Conservation (phyloP, 805 yeast genomes). For the Ogataea zsoltii region DNA sequence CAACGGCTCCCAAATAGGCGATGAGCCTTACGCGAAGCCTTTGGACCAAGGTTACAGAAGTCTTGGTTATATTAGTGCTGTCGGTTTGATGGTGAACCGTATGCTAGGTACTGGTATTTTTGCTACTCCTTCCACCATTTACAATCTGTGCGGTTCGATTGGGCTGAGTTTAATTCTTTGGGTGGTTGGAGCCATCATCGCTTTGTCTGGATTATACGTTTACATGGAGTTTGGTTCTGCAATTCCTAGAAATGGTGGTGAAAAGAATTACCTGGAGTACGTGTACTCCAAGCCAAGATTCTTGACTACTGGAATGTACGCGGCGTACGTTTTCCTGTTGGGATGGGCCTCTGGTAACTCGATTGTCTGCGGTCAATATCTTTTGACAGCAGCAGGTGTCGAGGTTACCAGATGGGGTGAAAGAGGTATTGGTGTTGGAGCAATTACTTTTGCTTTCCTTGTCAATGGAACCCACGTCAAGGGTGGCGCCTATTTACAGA, state of each 20-base stretch:
- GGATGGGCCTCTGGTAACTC: slow-evolving; percentile 91
- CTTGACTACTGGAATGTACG: slow-evolving; percentile 63
- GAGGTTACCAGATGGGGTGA: slow-evolving; percentile 77
- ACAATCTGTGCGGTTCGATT: slow-evolving; percentile 61
- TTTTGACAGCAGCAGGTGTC: slow-evolving; percentile 69
- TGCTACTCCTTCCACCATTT: slow-evolving; percentile 65
- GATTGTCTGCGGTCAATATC: slow-evolving; percentile 75
- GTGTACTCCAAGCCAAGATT: slow-evolving; percentile 68
- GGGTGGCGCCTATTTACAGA: slow-evolving; percentile 65
- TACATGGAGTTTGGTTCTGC: slow-evolving; percentile 73
- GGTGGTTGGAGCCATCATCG: slow-evolving; percentile 73
- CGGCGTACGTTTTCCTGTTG: slow-evolving; percentile 68
- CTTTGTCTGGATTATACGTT: slow-evolving; percentile 61
- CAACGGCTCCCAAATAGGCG: not conserved
- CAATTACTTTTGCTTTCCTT: slow-evolving; percentile 69
- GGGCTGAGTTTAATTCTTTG: slow-evolving; percentile 72
- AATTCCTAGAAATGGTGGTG: slow-evolving; percentile 70
- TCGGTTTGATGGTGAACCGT: slow-evolving; percentile 58
- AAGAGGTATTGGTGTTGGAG: slow-evolving; percentile 74
- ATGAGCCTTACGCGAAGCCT: slow-evolving; percentile 1
- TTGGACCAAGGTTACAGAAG: slow-evolving; percentile 45
- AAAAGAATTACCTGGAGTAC: slow-evolving; percentile 75
- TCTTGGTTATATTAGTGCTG: slow-evolving; percentile 43
- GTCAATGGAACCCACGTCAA: slow-evolving; percentile 62
- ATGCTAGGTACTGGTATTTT: slow-evolving; percentile 79